Base-by-base conservation (phyloP, 2,329 filamentous ascomycete genomes). In the Helminthosporium solani region DNA sequence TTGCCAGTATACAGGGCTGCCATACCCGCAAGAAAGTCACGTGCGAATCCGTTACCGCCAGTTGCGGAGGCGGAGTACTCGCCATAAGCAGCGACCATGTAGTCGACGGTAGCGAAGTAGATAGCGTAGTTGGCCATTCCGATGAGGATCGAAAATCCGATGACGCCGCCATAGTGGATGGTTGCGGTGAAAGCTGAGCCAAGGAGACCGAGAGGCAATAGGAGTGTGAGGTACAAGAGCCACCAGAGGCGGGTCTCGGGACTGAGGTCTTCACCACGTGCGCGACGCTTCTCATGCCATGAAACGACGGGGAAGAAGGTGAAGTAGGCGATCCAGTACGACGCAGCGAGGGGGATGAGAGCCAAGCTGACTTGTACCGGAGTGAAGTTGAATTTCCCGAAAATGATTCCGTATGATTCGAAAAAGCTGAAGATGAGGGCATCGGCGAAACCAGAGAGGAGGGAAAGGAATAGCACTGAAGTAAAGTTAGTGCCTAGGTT, bases 391-490 rank as follows among this genome's bases (percentile, higher is more conserved):
- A 84, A 88, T 58, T 88, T 81, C 12, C 72, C 67, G 58, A 87
- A 87, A 4, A 89, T 83, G 3, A 86, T 74, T 0, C 73, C 70
- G 56, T 88, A 89, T 0, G 80, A 85, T 64, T 88, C 83, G 44
- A 88, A 83, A 63, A 86, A 87, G 72, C 85, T 87, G 74, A 89
- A 90, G 70, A 90, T 88, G n/a, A 90, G 78, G 6, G 85, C 84
- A 47, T 89, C 86, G 4, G 79, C 82, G 73, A 89, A 89, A 25
- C 86, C 86, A 2, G 80, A 84, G 6, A 89, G 80, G 1, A 89
- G 77, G 1, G 86, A 88, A 14, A 89, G 73, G 23, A 79, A 81
- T 11, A 86, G 71, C 8, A 89, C 86, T 25, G 23, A 5, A 9
- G 23, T 25, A 25, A 9, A 25, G 23, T 25, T 9, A 25, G 23